Evolutionary conservation across 2,329 filamentous ascomycete genomes (phyloP), one percentile per base, ranked within the genome.

Genomic region (Blastomyces silverae): DNA sequence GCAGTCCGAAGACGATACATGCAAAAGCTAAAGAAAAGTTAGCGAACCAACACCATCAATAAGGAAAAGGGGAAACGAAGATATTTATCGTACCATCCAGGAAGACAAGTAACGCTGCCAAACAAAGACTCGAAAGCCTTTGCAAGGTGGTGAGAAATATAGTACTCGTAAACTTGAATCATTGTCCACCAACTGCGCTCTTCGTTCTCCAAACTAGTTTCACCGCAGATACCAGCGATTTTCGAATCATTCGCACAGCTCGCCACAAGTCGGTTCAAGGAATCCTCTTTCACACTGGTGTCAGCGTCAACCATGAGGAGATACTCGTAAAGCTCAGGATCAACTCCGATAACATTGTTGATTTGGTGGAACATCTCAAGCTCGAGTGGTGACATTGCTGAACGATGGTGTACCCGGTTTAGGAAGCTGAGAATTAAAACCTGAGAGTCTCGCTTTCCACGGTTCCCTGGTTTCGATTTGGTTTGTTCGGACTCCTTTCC

Each of bases 131-230:
- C 94, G 74, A 99, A 99, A 67, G 94, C 91, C 81, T 99, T 99
- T 63, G 94, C 84, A 76, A 99, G 81, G 78, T 99, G 90, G 83
- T 99, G 94, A 39, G 94, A 97, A 74, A 99, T 99, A 77, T 92
- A 99, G 82, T 99, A 99, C 77, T 99, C 94, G 80, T 99, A 99
- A 69, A 99, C 94, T 77, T 99, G 94, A 73, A 99, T 99, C 94
- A 99, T 99, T 15, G 94, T 99, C 91, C 91, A 96, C 92, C 92
- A 97, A 72, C 88, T 92, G 70, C 88, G 85, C 72, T 97, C 91
- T 76, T 97, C 93, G 73, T 99, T 99, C 75, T 97, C 90, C 72
- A 99, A 82, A 77, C 89, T 94, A 1, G 94, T 99, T 77, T 99
- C 94, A 74, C 94, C 94, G 76, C 94, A 99, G 67, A 97, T 97